phyloP scores from a whole-genome alignment of 371 early-diverging fungal species.

The Dentiscutata heterogama region DNA sequence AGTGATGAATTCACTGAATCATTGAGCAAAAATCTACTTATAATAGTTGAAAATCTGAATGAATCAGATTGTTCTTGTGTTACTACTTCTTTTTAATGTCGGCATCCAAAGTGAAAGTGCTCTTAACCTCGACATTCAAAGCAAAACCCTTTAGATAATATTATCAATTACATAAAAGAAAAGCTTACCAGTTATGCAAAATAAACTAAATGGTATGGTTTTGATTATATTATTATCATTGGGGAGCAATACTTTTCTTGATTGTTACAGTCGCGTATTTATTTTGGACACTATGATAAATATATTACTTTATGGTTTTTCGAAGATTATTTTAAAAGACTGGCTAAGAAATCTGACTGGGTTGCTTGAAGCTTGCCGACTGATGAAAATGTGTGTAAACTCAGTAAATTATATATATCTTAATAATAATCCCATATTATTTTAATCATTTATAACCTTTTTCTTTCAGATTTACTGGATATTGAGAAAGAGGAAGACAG shows the following conservation, averaged over 20 bases:
- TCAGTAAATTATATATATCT: background rate
- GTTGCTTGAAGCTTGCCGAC: background rate
- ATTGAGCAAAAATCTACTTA: background rate
- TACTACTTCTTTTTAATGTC: conserved; percentile 10
- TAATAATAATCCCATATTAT: background rate
- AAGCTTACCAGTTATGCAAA: background rate
- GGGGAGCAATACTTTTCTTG: conserved; percentile 32
- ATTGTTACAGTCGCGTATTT: conserved; percentile 29
- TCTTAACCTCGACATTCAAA: no score
- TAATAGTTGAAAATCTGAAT: background rate
- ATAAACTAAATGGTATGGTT: conserved; percentile 7
- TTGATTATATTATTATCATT: conserved; percentile 38
- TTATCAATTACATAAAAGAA: background rate
- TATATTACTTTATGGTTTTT: conserved; percentile 20
- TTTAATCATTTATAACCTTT: background rate
- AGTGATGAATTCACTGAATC: background rate
- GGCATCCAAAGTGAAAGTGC: background rate
- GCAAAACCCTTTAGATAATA: background rate
- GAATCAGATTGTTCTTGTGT: conserved; percentile 16
- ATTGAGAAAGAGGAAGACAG: background rate
- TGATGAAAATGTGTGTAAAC: background rate
- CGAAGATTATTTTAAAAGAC: conserved; percentile 9
- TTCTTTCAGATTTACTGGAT: background rate
- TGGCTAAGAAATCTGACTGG: conserved; percentile 1
- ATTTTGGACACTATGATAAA: background rate